phyloP scores from a whole-genome alignment of 306 rosid genomes.

The Inga laurina region DNA sequence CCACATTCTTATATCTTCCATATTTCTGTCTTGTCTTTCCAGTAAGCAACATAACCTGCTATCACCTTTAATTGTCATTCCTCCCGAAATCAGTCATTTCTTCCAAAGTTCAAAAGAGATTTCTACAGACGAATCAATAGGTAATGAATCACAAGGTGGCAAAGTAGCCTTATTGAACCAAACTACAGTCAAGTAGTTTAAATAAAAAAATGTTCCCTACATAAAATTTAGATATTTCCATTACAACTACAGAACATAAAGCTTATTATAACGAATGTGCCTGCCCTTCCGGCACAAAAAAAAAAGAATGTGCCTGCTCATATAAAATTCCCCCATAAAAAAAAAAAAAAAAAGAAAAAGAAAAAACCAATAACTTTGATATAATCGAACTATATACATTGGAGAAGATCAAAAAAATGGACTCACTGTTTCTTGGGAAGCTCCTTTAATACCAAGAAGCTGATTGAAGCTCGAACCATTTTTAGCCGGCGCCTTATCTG shows the following conservation, averaged over 20 bases:
- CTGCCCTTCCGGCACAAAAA: neutral
- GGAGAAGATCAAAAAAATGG: slow-evolving; percentile 4
- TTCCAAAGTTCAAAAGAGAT: neutral
- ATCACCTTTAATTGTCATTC: neutral
- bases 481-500: slow-evolving; percentile 51
- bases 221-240: neutral
- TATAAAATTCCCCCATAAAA: neutral
- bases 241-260: neutral
- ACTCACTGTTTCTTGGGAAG: slow-evolving; percentile 54
- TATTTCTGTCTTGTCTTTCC: neutral
- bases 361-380: neutral
- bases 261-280: neutral
- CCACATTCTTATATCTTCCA: neutral
- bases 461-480: slow-evolving; percentile 53
- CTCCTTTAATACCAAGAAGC: slow-evolving; percentile 63
- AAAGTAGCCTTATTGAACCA: neutral
- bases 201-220: neutral
- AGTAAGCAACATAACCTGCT: neutral
- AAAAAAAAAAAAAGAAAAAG: neutral
- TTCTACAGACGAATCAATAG: too few relatives aligned
- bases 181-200: neutral
- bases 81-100: neutral
- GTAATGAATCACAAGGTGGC: too few relatives aligned
- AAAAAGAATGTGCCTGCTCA: neutral
- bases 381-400: neutral